Conservation (phyloP, 805 yeast species). For the Myxozyma neotropica region DNA sequence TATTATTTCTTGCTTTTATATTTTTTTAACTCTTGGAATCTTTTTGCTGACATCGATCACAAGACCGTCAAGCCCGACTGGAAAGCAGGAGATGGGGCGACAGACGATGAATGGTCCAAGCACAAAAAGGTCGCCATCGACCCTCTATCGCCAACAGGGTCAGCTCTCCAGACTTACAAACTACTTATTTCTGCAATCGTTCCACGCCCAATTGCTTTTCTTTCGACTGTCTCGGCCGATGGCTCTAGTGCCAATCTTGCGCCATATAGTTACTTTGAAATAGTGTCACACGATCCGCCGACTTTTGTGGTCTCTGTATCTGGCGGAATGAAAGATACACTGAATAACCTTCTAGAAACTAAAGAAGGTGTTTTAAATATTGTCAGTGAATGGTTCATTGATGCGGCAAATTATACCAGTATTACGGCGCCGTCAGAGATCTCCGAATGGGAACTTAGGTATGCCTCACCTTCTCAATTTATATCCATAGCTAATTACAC, state of each 20-base stretch:
- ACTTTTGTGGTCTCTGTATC: conserved; percentile 55
- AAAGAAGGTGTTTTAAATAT: conserved; percentile 59
- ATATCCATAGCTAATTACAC: conserved; percentile 37
- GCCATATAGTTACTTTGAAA: conserved; percentile 60
- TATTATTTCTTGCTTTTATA: neutral
- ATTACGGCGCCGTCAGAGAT: conserved; percentile 52
- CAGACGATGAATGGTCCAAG: conserved; percentile 48
- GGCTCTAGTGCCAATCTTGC: conserved; percentile 54
- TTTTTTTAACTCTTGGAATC: neutral
- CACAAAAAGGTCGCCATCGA: conserved; percentile 53
- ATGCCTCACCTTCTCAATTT: neutral
- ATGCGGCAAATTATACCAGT: conserved; percentile 60
- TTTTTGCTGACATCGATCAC: too few relatives aligned
- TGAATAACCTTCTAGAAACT: conserved; percentile 52
- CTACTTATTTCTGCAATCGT: conserved; percentile 55
- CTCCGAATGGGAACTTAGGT: conserved; percentile 54
- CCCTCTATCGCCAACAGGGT: conserved; percentile 50
- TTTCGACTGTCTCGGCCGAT: conserved; percentile 50
- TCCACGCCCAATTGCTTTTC: conserved; percentile 65
- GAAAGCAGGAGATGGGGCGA: conserved; percentile 55
- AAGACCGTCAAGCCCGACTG: conserved; percentile 45
- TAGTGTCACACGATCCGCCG: conserved; percentile 60
- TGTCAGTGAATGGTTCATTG: conserved; percentile 64
- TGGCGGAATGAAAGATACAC: conserved; percentile 53
- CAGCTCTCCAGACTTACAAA: conserved; percentile 52